Evolutionary conservation across 306 rosid species (phyloP).

Genomic region (Alnus rubra): DNA sequence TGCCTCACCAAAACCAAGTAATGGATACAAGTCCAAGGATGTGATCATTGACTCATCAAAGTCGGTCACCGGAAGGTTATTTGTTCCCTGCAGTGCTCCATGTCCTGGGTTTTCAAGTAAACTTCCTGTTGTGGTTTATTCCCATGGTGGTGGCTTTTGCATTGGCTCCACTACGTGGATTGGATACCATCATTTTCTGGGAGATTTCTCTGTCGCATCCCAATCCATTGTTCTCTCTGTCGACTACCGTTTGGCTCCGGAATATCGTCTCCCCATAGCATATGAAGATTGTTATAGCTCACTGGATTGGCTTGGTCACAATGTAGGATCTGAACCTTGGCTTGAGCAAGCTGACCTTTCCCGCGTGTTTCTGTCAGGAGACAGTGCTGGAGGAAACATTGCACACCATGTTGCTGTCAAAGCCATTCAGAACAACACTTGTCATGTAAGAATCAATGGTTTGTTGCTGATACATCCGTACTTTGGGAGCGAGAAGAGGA

Average conservation of each 20-base stretch:
- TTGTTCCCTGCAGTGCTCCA: constrained; percentile 44
- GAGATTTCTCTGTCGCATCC: constrained; percentile 49
- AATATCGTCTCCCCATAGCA: constrained; percentile 65
- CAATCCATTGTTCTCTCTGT: constrained; percentile 58
- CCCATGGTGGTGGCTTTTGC: constrained; percentile 95
- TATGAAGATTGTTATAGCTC: constrained; percentile 71
- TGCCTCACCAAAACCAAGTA: constrained; percentile 33
- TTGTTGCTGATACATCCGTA: constrained; percentile 71
- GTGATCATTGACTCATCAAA: constrained; percentile 55
- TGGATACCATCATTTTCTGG: constrained; percentile 74
- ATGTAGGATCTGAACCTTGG: constrained; percentile 52
- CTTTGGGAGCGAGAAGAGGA: constrained; percentile 79
- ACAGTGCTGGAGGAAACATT: constrained; percentile 94
- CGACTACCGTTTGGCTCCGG: constrained; percentile 86
- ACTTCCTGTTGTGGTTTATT: constrained; percentile 71
- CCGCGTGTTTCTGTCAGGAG: constrained; percentile 72
- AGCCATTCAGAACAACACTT: constrained; percentile 24
- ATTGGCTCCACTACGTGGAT: constrained; percentile 84
- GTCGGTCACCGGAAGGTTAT: constrained; percentile 60
- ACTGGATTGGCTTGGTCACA: constrained; percentile 61
- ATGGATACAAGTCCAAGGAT: constrained; percentile 63
- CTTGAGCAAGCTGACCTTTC: constrained; percentile 52
- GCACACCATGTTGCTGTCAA: constrained; percentile 62
- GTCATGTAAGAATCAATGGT: constrained; percentile 49
- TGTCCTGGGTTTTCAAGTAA: neutral